phyloP scores from a whole-genome alignment of 2,329 filamentous ascomycete species.

The Fusarium sp. region DNA sequence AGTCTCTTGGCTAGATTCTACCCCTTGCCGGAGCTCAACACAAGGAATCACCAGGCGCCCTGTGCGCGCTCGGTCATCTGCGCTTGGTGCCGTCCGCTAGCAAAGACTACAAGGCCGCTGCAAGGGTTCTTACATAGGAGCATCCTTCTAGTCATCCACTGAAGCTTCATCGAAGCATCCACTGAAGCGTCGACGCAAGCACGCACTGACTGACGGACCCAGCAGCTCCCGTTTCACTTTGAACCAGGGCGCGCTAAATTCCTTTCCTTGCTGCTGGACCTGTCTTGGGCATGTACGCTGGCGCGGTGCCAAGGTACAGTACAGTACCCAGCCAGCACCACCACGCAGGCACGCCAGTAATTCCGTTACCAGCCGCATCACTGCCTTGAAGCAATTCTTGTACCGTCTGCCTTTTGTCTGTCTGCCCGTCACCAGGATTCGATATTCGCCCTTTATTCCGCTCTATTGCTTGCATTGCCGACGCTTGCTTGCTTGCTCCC shows the following conservation, averaged over 20 bases:
- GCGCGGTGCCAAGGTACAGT: constrained; percentile 33
- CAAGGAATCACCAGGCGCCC: constrained; percentile 36
- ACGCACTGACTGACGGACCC: constrained; percentile 37
- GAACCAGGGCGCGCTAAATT: constrained; percentile 18
- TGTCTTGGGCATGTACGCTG: constrained; percentile 17
- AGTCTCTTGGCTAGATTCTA: constrained; percentile 14
- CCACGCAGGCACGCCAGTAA: constrained; percentile 13
- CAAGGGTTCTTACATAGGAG: constrained; percentile 25
- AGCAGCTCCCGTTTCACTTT: constrained; percentile 34
- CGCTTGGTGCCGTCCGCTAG: constrained; percentile 43
- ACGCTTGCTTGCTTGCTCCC: constrained; percentile 36
- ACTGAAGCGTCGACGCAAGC: constrained; percentile 31
- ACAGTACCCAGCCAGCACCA: constrained; percentile 25
- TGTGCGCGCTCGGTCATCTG: constrained; percentile 46
- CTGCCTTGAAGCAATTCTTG: constrained; percentile 14
- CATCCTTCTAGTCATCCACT: constrained; percentile 24
- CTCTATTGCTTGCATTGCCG: constrained; percentile 39
- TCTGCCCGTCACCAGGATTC: constrained; percentile 1
- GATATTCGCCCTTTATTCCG: constrained; percentile 13
- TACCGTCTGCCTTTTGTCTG: background rate
- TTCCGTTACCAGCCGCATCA: constrained; percentile 16
- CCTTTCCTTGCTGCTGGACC: constrained; percentile 13
- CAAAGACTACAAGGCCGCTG: constrained; percentile 27
- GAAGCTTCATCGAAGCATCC: constrained; percentile 41
- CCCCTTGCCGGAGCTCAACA: constrained; percentile 18